phyloP scores from a whole-genome alignment of 441 rosid species.

The Populus hybrid region DNA sequence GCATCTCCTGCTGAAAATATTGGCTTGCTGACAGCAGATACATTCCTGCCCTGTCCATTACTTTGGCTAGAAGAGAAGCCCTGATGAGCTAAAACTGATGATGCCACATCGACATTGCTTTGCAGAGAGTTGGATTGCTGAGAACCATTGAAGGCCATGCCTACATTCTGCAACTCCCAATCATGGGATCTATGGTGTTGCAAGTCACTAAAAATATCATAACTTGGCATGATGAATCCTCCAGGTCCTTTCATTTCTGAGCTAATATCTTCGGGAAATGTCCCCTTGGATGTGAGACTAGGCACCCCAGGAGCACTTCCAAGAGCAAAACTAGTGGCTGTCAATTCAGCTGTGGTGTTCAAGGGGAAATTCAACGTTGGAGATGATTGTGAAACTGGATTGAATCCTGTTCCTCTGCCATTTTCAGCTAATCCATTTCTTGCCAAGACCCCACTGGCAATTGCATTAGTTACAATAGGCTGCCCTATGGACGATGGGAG shows the following conservation, averaged over 20 bases:
- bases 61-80: constrained; percentile 57
- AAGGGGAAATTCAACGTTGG: constrained; percentile 44
- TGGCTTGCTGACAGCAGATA: constrained; percentile 31
- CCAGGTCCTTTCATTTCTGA: constrained; percentile 50
- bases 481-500: constrained; percentile 47
- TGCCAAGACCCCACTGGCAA: constrained; percentile 36
- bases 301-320: constrained; percentile 51
- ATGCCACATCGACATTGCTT: constrained; percentile 34
- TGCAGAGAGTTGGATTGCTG: constrained; percentile 39
- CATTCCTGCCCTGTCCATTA: constrained; percentile 37
- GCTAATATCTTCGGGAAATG: constrained; percentile 57
- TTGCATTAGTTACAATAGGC: constrained; percentile 45
- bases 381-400: constrained; percentile 55
- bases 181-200: constrained; percentile 55
- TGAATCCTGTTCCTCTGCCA: constrained; percentile 46
- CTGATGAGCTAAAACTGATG: constrained; percentile 47
- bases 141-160: constrained; percentile 49
- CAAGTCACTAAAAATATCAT: constrained; percentile 54
- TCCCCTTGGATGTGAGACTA: constrained; percentile 39
- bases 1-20: constrained; percentile 34
- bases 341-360: constrained; percentile 47
- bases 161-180: constrained; percentile 71
- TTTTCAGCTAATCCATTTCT: constrained; percentile 54
- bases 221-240: constrained; percentile 39
- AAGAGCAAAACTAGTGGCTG: constrained; percentile 54